Evolutionary conservation across 2,329 filamentous ascomycete genomes (phyloP), one percentile per base, ranked within the genome.

Genomic region (Dothideomycetes sp.): DNA sequence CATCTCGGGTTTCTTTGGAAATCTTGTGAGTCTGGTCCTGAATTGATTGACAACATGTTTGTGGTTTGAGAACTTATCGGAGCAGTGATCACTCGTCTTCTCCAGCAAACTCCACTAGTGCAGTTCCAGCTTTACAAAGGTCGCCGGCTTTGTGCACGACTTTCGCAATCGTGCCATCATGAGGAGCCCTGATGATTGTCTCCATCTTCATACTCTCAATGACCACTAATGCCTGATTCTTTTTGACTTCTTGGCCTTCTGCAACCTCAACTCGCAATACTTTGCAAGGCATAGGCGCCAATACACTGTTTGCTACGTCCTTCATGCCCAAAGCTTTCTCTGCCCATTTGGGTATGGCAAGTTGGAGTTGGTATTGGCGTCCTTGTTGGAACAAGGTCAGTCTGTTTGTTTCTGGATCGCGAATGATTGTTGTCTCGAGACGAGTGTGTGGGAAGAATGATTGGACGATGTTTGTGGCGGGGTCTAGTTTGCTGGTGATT

Each of bases 211-310:
- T 70, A 45, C 65, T 69, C 54, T 64, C 63, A 45, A 63, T 63
- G 4, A 96, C 87, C 10, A 96, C 84, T 44, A 98, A 66, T 5
- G 86, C 78, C 43, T 89, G 79, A 32, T 89, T 88, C 65, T 89
- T 93, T 57, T 79, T 78, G 12, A 98, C 91, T 33, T 63, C 64
- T 48, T 94, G 78, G 0, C 91, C 91, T 51, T 86, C 86, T 19
- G 72, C 65, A 0, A 95, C 86, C 61, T 94, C 84, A 33, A 95
- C 91, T 49, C 85, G 78, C 47, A 98, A 65, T 18, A 98, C 82
- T 66, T 96, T 96, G 65, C 91, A 96, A 2, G 91, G 91, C 91
- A 98, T 98, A 0, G 91, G 91, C 16, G 91, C 86, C 17, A 84
- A 71, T 1, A 96, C 86, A 39, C 82, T 91, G 45, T 89, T 88